Evolutionary conservation across 1,139 yeast species (phyloP).

Genomic region (Taphrina deformans): DNA sequence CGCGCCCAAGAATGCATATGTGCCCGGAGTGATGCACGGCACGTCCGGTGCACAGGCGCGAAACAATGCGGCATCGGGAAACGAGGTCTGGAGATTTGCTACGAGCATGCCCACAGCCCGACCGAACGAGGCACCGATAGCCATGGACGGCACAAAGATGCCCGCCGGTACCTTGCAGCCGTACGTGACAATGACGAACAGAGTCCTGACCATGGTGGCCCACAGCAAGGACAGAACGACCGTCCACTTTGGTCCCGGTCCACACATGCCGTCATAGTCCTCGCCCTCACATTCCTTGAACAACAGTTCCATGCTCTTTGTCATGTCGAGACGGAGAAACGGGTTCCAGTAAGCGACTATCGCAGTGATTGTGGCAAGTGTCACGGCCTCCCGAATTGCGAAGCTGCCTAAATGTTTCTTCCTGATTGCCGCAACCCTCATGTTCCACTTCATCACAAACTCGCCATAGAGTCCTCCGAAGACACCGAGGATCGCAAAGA

Average conservation of each 20-base stretch:
- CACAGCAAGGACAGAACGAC: constrained; percentile 56
- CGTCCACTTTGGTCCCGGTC: constrained; percentile 36
- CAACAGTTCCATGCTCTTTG: constrained; percentile 85
- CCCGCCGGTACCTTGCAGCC: constrained; percentile 96
- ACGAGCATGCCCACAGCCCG: constrained; percentile 74
- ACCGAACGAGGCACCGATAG: constrained; percentile 93
- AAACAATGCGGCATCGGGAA: constrained; percentile 53
- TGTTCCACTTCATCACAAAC: constrained; percentile 72
- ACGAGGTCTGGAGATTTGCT: constrained; percentile 55
- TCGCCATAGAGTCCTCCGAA: constrained; percentile 94
- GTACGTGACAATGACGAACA: constrained; percentile 76
- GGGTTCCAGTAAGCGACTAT: constrained; percentile 78
- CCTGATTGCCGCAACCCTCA: constrained; percentile 75
- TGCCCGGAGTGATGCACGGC: constrained; percentile 81
- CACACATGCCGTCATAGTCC: constrained; percentile 42
- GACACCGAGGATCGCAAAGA: constrained; percentile 73
- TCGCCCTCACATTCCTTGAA: constrained; percentile 77
- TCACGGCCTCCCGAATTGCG: constrained; percentile 70
- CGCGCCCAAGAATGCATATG: constrained; percentile 96
- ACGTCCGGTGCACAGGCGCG: constrained; percentile 50
- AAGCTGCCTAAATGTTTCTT: constrained; percentile 60
- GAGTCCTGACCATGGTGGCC: constrained; percentile 73
- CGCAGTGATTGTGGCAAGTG: constrained; percentile 70
- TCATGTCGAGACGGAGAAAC: constrained; percentile 83
- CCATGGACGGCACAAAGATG: constrained; percentile 94